Evolutionary conservation across 176 grass and related monocot genomes (phyloP), one percentile per base, ranked within the genome.

Genomic region (Rhynchospora pubera): DNA sequence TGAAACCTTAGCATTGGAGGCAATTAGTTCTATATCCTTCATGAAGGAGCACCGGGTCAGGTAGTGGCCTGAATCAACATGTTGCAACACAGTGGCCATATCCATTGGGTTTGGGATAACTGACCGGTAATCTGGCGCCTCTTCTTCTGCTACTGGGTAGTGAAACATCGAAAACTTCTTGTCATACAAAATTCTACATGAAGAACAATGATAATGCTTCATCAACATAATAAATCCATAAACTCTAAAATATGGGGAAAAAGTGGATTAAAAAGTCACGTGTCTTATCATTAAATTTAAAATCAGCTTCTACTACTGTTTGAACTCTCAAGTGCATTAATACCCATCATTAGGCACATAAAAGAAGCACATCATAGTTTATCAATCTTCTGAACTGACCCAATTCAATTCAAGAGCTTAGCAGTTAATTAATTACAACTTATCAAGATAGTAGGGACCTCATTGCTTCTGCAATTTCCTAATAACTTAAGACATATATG

Each of bases 31-130:
- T 62, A 99, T 87, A 83, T 99, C 97, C 74, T 89, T 90, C 79
- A 91, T 90, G 81, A 96, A 99, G 67, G 84, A 69, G 82, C 79
- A 67, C 15, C 57, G 68, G 42, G 89, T 91, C 73, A 90, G 78
- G 69, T 99, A 99, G 22, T 91, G 89, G 43, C 91, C 97, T 83
- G 88, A 90, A 81, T 99, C 97, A 14, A 96, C 97, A 32, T 45
- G 82, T 84, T 99, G 97, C 87, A 99, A 87, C 81, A 99, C 87
- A 57, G 91, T 89, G 73, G 97, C 93, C 82, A 99, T 84, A 90
- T 99, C 97, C 97, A 99, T 99, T 2, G 97, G 97, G 50, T 87
- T 93, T 18, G 94, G 91, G 88, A 99, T 75, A 48, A 99, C 65
- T 69, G 89, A 80, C 28, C 87, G 86, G 87, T 99, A 99, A 75